phyloP scores from a whole-genome alignment of 1,139 yeast species.

The Yamadazyma dushanensis region DNA sequence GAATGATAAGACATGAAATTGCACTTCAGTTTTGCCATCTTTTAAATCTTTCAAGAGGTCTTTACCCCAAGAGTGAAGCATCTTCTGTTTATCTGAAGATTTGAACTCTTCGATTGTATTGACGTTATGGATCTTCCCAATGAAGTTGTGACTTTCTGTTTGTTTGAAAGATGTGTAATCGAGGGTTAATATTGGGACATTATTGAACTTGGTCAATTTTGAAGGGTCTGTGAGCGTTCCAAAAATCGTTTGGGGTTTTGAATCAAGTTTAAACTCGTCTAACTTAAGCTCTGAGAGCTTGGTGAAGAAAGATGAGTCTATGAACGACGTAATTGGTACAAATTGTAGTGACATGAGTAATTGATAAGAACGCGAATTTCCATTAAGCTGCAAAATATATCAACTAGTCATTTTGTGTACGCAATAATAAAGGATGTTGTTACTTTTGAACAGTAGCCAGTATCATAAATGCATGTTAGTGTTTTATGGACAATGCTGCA shows the following conservation, averaged over 20 bases:
- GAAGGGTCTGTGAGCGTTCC: slow-evolving; percentile 33
- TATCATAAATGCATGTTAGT: no score
- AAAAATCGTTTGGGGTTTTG: slow-evolving; percentile 42
- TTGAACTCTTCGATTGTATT: slow-evolving; percentile 89
- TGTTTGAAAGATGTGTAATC: slow-evolving; percentile 44
- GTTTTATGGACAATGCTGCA: no score
- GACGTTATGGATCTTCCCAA: slow-evolving; percentile 53
- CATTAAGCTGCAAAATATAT: no score
- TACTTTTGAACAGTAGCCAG: no score
- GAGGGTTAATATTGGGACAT: slow-evolving; percentile 37
- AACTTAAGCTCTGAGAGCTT: slow-evolving; percentile 67
- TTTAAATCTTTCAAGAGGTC: slow-evolving; percentile 17
- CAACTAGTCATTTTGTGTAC: no score
- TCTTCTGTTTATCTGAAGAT: slow-evolving; percentile 55
- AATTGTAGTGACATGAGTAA: slow-evolving; percentile 4
- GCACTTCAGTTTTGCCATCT: slow-evolving; percentile 13
- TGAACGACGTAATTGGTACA: slow-evolving; percentile 59
- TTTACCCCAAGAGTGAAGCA: slow-evolving; percentile 50
- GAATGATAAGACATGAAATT: slow-evolving; percentile 65
- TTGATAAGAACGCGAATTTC: background rate
- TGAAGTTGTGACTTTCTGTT: slow-evolving; percentile 19
- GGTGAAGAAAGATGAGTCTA: slow-evolving; percentile 85
- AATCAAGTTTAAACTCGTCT: slow-evolving; percentile 62
- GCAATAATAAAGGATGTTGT: no score
- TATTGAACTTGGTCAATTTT: slow-evolving; percentile 40